These are phyloP conservation scores for Puccinia novopanici DNA, from an alignment of 1,284 basidiomycete species.

Conservation along the genomic window DNA sequence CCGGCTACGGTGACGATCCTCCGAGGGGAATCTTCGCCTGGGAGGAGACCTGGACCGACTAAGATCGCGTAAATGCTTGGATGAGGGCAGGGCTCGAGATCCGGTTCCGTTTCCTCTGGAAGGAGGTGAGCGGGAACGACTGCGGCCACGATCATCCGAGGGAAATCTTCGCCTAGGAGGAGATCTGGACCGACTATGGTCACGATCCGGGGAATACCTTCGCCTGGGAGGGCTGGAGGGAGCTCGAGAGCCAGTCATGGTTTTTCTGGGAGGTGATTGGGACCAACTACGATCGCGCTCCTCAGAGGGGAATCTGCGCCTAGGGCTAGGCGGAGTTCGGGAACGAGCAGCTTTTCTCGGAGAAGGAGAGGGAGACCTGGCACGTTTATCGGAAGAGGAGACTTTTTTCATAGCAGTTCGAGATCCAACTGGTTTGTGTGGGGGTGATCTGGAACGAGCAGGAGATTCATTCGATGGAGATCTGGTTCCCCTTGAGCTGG, in stretches of 20 bases:
- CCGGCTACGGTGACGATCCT: not conserved
- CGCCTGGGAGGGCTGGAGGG: conserved; percentile 11
- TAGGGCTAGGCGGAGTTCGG: not conserved
- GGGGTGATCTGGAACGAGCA: not conserved
- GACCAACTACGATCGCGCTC: conserved; percentile 5
- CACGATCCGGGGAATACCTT: not conserved
- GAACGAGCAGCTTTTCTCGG: not conserved
- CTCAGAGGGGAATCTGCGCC: not conserved
- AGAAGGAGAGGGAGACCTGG: conserved; percentile 9
- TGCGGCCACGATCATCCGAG: not conserved
- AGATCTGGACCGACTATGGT: conserved; percentile 15
- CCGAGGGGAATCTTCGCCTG: not conserved
- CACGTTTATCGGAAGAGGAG: not conserved
- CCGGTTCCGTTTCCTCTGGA: not conserved
- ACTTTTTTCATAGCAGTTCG: not conserved
- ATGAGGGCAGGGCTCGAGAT: not conserved
- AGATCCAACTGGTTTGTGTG: conserved; percentile 7
- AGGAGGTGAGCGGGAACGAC: conserved; percentile 10
- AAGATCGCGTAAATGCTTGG: not conserved
- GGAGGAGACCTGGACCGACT: conserved; percentile 16
- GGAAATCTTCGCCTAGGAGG: not conserved
- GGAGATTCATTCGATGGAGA: not conserved
- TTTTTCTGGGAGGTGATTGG: not conserved
- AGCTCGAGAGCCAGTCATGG: conserved; percentile 5
- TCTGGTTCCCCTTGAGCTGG: not conserved